A percentile compares a stretch with the other conserved stretches of the same genome.
phyloP scores from a whole-genome alignment of 2,329 filamentous ascomycete species.

The Diaporthe sp. region DNA sequence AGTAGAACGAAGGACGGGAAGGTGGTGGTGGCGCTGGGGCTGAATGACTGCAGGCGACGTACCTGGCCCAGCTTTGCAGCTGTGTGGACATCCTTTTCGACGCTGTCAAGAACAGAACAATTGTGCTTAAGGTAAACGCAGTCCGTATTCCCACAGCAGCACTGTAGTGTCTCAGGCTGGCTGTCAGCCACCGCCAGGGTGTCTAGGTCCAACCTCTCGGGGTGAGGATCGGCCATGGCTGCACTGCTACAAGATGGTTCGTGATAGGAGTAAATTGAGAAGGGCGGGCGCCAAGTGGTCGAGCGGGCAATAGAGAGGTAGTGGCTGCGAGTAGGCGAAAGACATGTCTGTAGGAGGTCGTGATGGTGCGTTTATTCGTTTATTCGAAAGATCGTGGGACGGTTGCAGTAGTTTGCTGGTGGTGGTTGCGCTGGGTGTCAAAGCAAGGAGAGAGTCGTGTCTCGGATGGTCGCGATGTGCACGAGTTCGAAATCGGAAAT shows the following conservation, averaged over 20 bases:
- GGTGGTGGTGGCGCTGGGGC: constrained; percentile 22
- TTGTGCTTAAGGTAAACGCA: constrained; percentile 89
- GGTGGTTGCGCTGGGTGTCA: constrained; percentile 20
- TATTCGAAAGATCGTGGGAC: constrained; percentile 10
- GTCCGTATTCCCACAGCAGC: constrained; percentile 87
- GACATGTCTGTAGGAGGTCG: constrained; percentile 38
- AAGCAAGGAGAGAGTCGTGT: constrained; percentile 1
- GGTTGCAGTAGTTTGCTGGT: background rate
- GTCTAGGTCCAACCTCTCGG: constrained; percentile 36
- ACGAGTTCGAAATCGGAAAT: background rate
- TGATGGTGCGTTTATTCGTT: background rate
- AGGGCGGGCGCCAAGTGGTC: constrained; percentile 12
- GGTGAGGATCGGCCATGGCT: constrained; percentile 38
- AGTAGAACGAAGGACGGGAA: constrained; percentile 1
- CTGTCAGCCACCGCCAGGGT: constrained; percentile 33
- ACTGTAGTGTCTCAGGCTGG: constrained; percentile 63
- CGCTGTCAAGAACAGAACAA: constrained; percentile 79
- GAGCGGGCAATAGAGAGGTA: constrained; percentile 18
- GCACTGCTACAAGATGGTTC: background rate
- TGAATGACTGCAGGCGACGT: constrained; percentile 54
- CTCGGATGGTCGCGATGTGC: constrained; percentile 5
- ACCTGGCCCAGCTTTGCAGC: constrained; percentile 94
- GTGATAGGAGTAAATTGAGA: background rate
- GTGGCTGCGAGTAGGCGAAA: constrained; percentile 35
- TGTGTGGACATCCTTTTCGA: constrained; percentile 89